phyloP scores from a whole-genome alignment of 2,329 filamentous ascomycete genomes.

The Neocucurbitaria cava region DNA sequence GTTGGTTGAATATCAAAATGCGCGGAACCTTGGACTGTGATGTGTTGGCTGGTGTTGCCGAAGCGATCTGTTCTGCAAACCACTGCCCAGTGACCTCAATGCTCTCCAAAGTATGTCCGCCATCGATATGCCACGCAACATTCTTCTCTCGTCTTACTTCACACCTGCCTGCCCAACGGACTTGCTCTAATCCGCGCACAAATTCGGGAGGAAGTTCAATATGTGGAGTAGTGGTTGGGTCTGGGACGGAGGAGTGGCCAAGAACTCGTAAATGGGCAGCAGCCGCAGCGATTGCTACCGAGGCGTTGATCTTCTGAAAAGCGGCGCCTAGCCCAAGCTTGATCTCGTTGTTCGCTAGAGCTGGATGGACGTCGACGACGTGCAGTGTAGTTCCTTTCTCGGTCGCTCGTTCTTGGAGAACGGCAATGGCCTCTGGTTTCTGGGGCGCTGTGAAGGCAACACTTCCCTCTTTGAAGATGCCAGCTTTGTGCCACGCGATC shows the following conservation, averaged over 20 bases:
- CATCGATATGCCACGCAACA: constrained; percentile 81
- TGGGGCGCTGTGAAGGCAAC: constrained; percentile 70
- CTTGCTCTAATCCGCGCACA: constrained; percentile 68
- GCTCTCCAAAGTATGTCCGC: constrained; percentile 86
- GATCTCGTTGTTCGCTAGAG: constrained; percentile 52
- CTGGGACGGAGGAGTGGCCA: constrained; percentile 51
- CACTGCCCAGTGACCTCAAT: constrained; percentile 77
- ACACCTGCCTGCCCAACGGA: constrained; percentile 77
- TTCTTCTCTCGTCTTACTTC: constrained; percentile 66
- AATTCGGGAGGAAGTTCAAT: constrained; percentile 67
- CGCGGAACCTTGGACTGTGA: constrained; percentile 48
- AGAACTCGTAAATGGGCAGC: constrained; percentile 62
- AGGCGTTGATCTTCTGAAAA: constrained; percentile 70
- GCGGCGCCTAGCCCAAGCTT: constrained; percentile 66
- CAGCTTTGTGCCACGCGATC: constrained; percentile 93
- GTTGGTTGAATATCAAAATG: constrained; percentile 89
- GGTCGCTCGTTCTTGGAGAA: constrained; percentile 62
- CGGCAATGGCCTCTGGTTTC: constrained; percentile 60
- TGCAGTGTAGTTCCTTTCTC: constrained; percentile 58
- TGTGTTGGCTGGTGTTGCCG: constrained; percentile 43
- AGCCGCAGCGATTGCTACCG: constrained; percentile 66
- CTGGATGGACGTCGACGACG: constrained; percentile 58
- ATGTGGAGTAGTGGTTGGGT: constrained; percentile 33
- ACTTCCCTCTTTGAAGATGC: constrained; percentile 76
- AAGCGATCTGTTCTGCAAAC: constrained; percentile 64